Percentiles rank a stretch among this genome's conserved stretches.
These are phyloP conservation scores for Coemansia sp. DNA, from an alignment of 192 early-diverging fungal genomes.

Conservation along the genomic window DNA sequence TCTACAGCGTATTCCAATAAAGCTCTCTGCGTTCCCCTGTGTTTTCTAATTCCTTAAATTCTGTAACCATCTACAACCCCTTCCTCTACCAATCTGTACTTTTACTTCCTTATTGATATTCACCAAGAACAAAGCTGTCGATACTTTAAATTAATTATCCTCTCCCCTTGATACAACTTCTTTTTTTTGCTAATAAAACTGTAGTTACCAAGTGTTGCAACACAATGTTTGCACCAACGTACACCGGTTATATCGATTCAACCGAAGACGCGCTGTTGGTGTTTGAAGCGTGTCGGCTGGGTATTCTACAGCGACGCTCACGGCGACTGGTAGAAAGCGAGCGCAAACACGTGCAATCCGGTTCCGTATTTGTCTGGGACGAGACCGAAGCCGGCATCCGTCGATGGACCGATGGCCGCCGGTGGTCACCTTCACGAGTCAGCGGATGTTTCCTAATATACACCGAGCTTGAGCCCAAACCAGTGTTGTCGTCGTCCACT, in stretches of 20 bases:
- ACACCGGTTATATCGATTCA: conserved; percentile 73
- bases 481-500: background rate
- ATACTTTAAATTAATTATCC: no score
- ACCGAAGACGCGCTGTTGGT: conserved; percentile 84
- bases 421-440: conserved; percentile 86
- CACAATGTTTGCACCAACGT: conserved; percentile 45
- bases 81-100: no score
- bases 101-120: no score
- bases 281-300: conserved; percentile 83
- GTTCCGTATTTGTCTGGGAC: conserved; percentile 89
- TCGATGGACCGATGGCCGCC: conserved; percentile 90
- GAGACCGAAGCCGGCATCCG: conserved; percentile 89
- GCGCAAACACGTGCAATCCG: conserved; percentile 78
- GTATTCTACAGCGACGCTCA: conserved; percentile 65
- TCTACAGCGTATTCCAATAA: background rate
- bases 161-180: no score
- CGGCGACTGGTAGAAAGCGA: conserved; percentile 77
- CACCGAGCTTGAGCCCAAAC: conserved; percentile 69
- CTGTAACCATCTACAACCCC: background rate
- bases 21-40: background rate
- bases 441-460: conserved; percentile 88
- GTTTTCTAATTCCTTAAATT: background rate
- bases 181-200: background rate
- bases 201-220: background rate
- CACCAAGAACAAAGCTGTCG: no score